Conservation (phyloP, 2,329 filamentous ascomycete genomes). For the Catunica adiposa region DNA sequence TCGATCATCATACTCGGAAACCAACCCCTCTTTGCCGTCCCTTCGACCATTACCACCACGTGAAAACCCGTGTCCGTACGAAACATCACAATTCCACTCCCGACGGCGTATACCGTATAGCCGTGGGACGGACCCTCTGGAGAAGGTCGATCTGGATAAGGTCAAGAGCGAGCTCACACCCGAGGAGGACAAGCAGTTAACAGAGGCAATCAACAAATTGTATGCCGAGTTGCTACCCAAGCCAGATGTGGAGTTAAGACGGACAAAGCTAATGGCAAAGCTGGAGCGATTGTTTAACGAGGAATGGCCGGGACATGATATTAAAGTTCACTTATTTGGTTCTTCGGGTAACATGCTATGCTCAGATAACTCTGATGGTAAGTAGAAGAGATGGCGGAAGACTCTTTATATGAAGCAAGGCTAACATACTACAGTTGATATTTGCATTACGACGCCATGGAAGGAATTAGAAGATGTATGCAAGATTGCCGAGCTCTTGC, state of each 20-base stretch:
- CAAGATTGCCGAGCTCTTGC: conserved; percentile 70
- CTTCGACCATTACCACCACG: conserved; percentile 46
- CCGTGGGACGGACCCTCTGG: conserved; percentile 63
- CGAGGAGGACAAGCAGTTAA: conserved; percentile 59
- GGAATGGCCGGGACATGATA: conserved; percentile 81
- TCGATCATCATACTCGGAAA: conserved; percentile 78
- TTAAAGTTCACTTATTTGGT: conserved; percentile 88
- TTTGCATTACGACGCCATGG: conserved; percentile 88
- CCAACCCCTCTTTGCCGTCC: conserved; percentile 56
- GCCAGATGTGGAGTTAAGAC: conserved; percentile 56
- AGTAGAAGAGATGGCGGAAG: conserved; percentile 19
- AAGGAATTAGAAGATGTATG: conserved; percentile 81
- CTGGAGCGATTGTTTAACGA: conserved; percentile 75
- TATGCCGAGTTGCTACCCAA: conserved; percentile 77
- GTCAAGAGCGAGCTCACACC: conserved; percentile 54
- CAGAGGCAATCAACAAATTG: conserved; percentile 67
- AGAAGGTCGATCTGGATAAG: conserved; percentile 53
- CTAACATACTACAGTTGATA: conserved; percentile 52
- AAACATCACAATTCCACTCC: conserved; percentile 68
- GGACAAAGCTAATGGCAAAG: conserved; percentile 66
- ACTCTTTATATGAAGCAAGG: background rate
- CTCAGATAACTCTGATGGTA: conserved; percentile 91
- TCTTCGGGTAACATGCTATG: conserved; percentile 91
- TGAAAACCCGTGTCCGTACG: conserved; percentile 61
- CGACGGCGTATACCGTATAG: conserved; percentile 84